Base-by-base conservation (phyloP, 768 basidiomycete genomes). In the Suillus clintonianus region DNA sequence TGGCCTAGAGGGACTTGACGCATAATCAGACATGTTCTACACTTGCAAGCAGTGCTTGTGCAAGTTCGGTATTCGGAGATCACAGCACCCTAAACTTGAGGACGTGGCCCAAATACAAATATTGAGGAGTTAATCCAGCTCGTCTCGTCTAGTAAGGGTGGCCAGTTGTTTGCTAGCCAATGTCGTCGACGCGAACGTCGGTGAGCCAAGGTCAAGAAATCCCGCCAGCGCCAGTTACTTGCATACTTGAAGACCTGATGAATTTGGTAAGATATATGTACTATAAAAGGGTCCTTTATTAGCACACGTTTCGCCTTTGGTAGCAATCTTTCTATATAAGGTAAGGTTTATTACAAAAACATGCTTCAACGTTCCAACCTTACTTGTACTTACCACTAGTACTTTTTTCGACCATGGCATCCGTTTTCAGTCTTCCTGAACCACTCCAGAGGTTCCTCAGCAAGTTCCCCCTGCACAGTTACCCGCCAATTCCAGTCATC, bases 1-100 rank as follows among this genome's bases (percentile, higher is more conserved):
- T 45, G 89, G 85, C 61, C 89, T 80, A 27, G 89, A 89, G 15
- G 85, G 80, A 61, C 77, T 80, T 8, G 87, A 88, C 60, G 76
- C 74, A 70, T 78, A 69, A 61, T 81, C 82, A 59, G 80, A 81
- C 81, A 77, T 76, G 30, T 27, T 42, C 56, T 42, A 45, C 32
- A n/a, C 32, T 64, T 53, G 39, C 27, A 27, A 27, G 27, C 27
- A 27, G 27, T 27, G 27, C 9, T 60, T 22, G 51, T 34, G 39
- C 41, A 61, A 60, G 59, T 34, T 59, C 36, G 32, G 24, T 37
- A 61, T 19, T 17, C 1, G 4, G 45, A 61, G 30, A n/a, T 5
- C 53, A 36, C 39, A 32, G 53, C 17, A 45, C 39, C 36, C 39
- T 27, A 27, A 37, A 57, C 24, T 39, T 5, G 17, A 19, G 24